A percentile compares a stretch with the other conserved stretches of the same genome.
phyloP scores from a whole-genome alignment of 495 filamentous ascomycete genomes.

The Thermothielavioides terrestris region DNA sequence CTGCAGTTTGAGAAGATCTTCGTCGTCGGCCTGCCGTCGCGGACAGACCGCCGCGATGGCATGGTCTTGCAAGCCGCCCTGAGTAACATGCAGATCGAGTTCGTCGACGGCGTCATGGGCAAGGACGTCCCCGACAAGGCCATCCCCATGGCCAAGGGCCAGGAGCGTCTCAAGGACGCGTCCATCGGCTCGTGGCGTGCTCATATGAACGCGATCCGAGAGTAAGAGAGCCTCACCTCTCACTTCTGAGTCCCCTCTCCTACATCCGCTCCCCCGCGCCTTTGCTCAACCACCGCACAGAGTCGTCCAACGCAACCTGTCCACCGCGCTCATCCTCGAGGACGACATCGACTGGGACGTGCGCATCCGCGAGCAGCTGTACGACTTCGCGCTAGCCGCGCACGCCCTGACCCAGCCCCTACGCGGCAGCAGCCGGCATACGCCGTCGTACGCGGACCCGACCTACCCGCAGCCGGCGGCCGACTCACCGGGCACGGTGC shows the following conservation, averaged over 20 bases:
- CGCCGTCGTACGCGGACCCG: conserved; percentile 12
- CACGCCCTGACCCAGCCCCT: conserved; percentile 27
- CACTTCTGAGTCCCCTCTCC: neutral
- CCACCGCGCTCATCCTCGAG: conserved; percentile 47
- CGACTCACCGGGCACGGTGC: conserved; percentile 2
- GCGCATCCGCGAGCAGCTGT: conserved; percentile 40
- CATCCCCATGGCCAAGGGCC: conserved; percentile 19
- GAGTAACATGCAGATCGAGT: conserved; percentile 41
- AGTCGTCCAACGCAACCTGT: conserved; percentile 37
- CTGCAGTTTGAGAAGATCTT: conserved; percentile 46
- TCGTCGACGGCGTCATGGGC: conserved; percentile 31
- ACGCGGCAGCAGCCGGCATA: neutral
- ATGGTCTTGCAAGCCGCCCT: conserved; percentile 41
- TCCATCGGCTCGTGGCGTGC: conserved; percentile 20
- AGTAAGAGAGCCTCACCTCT: conserved; percentile 13
- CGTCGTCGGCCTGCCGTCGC: conserved; percentile 26
- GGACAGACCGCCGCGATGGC: conserved; percentile 50
- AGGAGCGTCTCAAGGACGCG: conserved; percentile 7
- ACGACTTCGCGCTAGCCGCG: conserved; percentile 36
- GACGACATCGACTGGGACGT: conserved; percentile 54
- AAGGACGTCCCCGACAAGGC: conserved; percentile 25
- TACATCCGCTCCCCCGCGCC: neutral
- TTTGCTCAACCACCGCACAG: conserved; percentile 11
- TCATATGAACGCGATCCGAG: conserved; percentile 24
- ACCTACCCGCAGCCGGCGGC: conserved; percentile 13